Percentiles rank a stretch among this genome's conserved stretches.
Conservation (phyloP, 768 basidiomycete species). For the Suillus occidentalis region DNA sequence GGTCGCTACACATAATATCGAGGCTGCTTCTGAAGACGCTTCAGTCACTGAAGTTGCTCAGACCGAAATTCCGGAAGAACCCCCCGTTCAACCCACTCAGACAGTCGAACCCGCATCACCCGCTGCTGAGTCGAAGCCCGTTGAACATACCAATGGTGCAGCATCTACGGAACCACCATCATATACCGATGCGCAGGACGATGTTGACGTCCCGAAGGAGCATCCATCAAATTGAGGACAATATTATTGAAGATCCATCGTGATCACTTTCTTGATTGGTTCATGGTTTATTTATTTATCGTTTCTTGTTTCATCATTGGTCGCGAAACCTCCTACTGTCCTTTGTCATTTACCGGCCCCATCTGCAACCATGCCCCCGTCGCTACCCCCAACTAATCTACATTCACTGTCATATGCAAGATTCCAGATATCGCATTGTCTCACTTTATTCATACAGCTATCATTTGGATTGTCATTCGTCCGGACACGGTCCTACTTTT, state of each 20-base stretch:
- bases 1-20: not conserved
- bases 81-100: not conserved
- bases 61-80: not conserved
- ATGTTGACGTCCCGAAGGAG: not conserved
- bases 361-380: slow-evolving; percentile 12
- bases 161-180: not conserved
- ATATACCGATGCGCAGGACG: not conserved
- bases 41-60: not conserved
- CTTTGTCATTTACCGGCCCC: slow-evolving; percentile 9
- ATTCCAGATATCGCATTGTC: slow-evolving; percentile 14
- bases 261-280: not conserved
- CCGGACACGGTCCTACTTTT: not conserved
- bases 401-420: slow-evolving; percentile 15
- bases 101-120: not conserved
- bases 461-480: slow-evolving; percentile 10
- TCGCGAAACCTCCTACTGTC: slow-evolving; percentile 6
- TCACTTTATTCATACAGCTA: slow-evolving; percentile 9
- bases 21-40: slow-evolving; percentile 7
- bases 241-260: slow-evolving; percentile 3
- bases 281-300: not conserved
- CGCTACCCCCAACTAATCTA: slow-evolving; percentile 11
- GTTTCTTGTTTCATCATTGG: slow-evolving; percentile 5
- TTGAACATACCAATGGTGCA: not conserved
- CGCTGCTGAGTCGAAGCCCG: not conserved
- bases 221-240: not conserved